Evolutionary conservation across 495 filamentous ascomycete species (phyloP).

Genomic region (Rhizodiscina lignyota): DNA sequence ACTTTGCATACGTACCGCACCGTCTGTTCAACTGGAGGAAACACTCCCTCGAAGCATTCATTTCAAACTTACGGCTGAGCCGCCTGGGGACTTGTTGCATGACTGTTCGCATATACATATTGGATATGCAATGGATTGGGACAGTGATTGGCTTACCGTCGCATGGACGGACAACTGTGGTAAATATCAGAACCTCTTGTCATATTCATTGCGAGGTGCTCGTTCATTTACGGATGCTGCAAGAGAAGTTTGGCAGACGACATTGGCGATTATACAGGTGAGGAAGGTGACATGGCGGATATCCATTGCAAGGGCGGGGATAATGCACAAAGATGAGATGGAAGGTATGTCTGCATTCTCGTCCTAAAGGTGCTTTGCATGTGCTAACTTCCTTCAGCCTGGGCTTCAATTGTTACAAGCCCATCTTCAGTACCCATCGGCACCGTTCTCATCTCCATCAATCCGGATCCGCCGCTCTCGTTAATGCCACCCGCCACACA

Average conservation of each 20-base stretch:
- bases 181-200: conserved; percentile 54
- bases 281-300: conserved; percentile 66
- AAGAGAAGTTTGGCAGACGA: conserved; percentile 74
- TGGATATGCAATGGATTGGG: conserved; percentile 65
- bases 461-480: conserved; percentile 46
- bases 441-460: conserved; percentile 47
- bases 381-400: conserved; percentile 13
- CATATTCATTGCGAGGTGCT: conserved; percentile 51
- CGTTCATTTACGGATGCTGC: conserved; percentile 42
- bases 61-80: conserved; percentile 55
- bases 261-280: conserved; percentile 53
- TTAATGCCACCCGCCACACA: conserved; percentile 28
- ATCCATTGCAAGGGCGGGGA: conserved; percentile 54
- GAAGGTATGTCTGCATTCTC: conserved; percentile 23
- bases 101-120: conserved; percentile 77
- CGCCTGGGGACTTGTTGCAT: conserved; percentile 56
- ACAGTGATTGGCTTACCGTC: conserved; percentile 73
- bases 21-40: conserved; percentile 62
- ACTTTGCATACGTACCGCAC: conserved; percentile 31
- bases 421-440: conserved; percentile 18
- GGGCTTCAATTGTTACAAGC: conserved; percentile 17
- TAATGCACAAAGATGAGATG: conserved; percentile 58
- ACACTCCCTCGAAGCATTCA: conserved; percentile 53
- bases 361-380: conserved; percentile 1
- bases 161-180: conserved; percentile 88